phyloP scores from a whole-genome alignment of 139 green algal species.

The Spirogloea muscicola region DNA sequence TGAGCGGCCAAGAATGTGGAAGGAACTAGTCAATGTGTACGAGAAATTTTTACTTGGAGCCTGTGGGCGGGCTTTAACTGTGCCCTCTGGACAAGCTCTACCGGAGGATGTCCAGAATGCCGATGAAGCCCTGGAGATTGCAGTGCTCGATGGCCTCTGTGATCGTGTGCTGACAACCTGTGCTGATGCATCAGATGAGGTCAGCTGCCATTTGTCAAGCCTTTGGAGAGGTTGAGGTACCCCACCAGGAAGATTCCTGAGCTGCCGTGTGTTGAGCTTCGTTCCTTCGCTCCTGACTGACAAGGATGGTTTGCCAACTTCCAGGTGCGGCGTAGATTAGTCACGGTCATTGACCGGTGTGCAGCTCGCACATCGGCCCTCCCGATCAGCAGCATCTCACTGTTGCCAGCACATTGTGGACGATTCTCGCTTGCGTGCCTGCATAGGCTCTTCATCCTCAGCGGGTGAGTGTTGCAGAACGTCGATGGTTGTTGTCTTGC shows the following conservation, averaged over 20 bases:
- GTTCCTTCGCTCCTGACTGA: background rate
- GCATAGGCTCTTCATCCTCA: conserved; percentile 77
- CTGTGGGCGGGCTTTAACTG: conserved; percentile 12
- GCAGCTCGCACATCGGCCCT: conserved; percentile 20
- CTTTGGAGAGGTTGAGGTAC: background rate
- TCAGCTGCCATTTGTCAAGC: background rate
- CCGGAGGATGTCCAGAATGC: conserved; percentile 6
- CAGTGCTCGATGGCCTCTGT: conserved; percentile 70
- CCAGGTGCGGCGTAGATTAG: conserved; percentile 51
- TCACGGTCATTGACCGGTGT: conserved; percentile 63
- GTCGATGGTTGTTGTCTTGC: background rate
- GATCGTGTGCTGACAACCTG: conserved; percentile 65
- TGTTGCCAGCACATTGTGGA: conserved; percentile 41
- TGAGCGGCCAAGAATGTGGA: conserved; percentile 28
- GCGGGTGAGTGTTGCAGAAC: conserved; percentile 53
- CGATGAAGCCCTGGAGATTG: conserved; percentile 62
- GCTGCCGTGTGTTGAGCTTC: no score
- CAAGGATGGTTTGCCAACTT: no score
- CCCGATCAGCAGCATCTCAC: conserved; percentile 7
- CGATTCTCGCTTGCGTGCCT: conserved; percentile 75
- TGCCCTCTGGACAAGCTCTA: background rate
- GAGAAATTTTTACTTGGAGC: conserved; percentile 39
- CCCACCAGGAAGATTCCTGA: no score
- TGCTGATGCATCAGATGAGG: conserved; percentile 51
- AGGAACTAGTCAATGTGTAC: conserved; percentile 33